Conservation (phyloP, 768 basidiomycete species). For the Rhizopogon vinicolor region DNA sequence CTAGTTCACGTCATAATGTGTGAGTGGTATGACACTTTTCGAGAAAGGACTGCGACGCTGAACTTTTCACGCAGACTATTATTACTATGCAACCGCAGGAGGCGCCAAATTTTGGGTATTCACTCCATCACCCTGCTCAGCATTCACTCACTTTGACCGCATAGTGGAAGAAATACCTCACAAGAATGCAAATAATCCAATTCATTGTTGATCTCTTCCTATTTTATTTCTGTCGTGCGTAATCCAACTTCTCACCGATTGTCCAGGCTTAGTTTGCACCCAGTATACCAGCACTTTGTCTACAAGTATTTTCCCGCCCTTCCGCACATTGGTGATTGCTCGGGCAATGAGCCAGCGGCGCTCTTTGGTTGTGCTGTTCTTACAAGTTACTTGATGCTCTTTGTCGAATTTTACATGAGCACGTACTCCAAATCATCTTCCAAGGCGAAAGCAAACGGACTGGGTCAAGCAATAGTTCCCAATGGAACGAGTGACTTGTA, state of each 20-base stretch:
- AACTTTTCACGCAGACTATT: conserved; percentile 65
- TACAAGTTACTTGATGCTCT: conserved; percentile 17
- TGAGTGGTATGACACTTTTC: conserved; percentile 33
- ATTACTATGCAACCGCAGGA: conserved; percentile 94
- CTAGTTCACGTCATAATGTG: conserved; percentile 95
- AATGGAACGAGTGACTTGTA: not conserved
- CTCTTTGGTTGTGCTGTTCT: conserved; percentile 13
- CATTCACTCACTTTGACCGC: not conserved
- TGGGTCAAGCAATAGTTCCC: not conserved
- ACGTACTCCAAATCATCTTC: conserved; percentile 10
- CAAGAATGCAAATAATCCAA: conserved; percentile 21
- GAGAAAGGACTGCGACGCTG: conserved; percentile 1
- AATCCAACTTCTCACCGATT: not conserved
- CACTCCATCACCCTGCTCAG: not conserved
- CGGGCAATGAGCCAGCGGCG: conserved; percentile 15
- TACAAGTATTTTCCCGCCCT: conserved; percentile 20
- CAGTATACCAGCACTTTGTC: conserved; percentile 22
- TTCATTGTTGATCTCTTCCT: conserved; percentile 18
- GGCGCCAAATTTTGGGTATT: conserved; percentile 21
- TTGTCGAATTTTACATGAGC: conserved; percentile 19
- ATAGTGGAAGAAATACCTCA: conserved; percentile 25
- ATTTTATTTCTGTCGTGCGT: conserved; percentile 21
- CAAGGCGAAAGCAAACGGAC: not conserved
- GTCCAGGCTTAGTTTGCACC: not conserved
- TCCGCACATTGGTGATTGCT: conserved; percentile 22